phyloP scores from a whole-genome alignment of 2,329 filamentous ascomycete species.

The Epichloe bromicola region DNA sequence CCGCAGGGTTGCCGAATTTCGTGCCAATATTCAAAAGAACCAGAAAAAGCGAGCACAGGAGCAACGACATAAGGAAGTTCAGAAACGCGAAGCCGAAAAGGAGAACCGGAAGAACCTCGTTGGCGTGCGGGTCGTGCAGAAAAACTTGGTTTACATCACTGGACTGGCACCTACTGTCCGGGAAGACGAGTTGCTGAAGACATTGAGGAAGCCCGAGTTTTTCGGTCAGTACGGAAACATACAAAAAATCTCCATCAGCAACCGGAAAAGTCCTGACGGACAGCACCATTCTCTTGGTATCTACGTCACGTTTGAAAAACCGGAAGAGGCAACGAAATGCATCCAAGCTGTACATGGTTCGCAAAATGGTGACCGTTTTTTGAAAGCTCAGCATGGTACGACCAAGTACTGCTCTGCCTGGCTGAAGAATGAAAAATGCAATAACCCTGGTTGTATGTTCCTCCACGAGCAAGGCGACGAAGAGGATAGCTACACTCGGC shows the following conservation, averaged over 20 bases:
- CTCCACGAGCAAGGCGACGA: conserved; percentile 97
- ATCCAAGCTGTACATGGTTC: conserved; percentile 89
- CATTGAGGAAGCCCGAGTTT: conserved; percentile 78
- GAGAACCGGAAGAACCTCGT: conserved; percentile 93
- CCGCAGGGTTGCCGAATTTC: conserved; percentile 56
- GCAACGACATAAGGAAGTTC: conserved; percentile 81
- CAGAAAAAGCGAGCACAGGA: conserved; percentile 81
- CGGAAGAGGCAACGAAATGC: conserved; percentile 78
- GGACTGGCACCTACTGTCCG: conserved; percentile 83
- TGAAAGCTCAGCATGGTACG: conserved; percentile 72
- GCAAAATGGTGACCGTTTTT: conserved; percentile 68
- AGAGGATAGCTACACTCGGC: conserved; percentile 88
- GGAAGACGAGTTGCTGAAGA: conserved; percentile 85
- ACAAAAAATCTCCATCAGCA: conserved; percentile 97
- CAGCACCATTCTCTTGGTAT: conserved; percentile 85
- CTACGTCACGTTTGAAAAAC: conserved; percentile 93
- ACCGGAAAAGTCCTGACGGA: conserved; percentile 64
- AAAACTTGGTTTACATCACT: conserved; percentile 97
- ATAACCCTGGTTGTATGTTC: conserved; percentile 96
- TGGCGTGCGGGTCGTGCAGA: conserved; percentile 90
- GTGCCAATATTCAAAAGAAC: conserved; percentile 71
- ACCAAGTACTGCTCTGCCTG: conserved; percentile 99
- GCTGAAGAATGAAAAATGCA: conserved; percentile 85
- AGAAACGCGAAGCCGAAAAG: conserved; percentile 92
- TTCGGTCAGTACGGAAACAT: conserved; percentile 98